Evolutionary conservation across 176 grass and related monocot genomes (phyloP), one percentile per base, ranked within the genome.

Genomic region (Oryza australiensis): DNA sequence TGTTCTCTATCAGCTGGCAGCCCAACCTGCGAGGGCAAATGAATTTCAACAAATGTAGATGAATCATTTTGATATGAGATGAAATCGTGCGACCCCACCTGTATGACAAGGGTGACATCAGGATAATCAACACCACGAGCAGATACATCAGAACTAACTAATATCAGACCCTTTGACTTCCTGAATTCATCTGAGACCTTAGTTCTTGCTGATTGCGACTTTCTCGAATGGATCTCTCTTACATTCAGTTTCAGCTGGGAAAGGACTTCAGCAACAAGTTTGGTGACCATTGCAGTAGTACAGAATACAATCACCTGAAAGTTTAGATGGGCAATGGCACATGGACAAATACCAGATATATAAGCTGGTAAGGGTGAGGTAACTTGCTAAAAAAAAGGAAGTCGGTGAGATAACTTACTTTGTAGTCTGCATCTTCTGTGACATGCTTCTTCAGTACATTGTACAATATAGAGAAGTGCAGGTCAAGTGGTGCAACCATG

Each of bases 171-270:
- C 73, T 91, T 98, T 65, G 92, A 95, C 64, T 75, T 77, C 82
- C 89, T 93, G 70, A 98, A 98, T 80, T 98, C 95, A 70, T 98
- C 86, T 66, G 95, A 98, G 80, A 98, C 89, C 90, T 86, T 95
- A 68, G 91, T 98, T 87, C 92, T 92, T 26, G 82, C 86, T 72
- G 72, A 85, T 62, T 99, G 96, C 0, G 91, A 9, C 70, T 95
- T 99, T 91, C 93, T 91, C 4, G 93, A 98, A 91, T 99, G 96
- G 42, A 99, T 99, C 73, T 99, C 96, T 65, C 92, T 88, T 72
- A 95, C 23, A 83, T 95, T 99, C 74, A 99, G 45, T 60, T 90
- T 88, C 53, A 99, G 81, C 33, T 86, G 82, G 37, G 80, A 85
- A 66, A 99, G 91, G 59, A 95, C 28, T 20, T 91, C 93, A 73